Conservation (phyloP, 1,284 basidiomycete species). For the Rhodotorula sp. region DNA sequence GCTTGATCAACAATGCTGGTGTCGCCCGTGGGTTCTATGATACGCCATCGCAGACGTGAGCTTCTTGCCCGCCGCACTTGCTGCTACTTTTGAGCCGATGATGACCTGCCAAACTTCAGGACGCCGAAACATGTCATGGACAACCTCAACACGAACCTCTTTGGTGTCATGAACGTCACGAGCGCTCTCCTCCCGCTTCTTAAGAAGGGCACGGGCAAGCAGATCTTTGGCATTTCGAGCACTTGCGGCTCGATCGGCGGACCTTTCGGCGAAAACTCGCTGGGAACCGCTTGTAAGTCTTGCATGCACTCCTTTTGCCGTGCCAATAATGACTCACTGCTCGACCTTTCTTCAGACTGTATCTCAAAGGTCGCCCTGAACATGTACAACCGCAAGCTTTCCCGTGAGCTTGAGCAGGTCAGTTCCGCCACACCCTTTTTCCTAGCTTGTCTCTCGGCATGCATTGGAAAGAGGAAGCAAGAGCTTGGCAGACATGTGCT, state of each 20-base stretch:
- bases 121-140: neutral
- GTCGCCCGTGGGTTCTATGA: neutral
- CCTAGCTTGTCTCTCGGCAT: too few relatives aligned
- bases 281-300: neutral
- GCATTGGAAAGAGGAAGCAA: too few relatives aligned
- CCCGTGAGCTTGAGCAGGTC: neutral
- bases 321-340: too few relatives aligned
- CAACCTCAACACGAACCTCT: slow-evolving; percentile 11
- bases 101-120: neutral
- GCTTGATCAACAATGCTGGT: slow-evolving; percentile 15
- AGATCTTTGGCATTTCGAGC: neutral
- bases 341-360: neutral
- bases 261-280: neutral
- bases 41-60: neutral
- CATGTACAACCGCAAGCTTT: slow-evolving; percentile 1
- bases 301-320: neutral
- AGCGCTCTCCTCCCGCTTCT: slow-evolving; percentile 13
- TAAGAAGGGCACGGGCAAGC: neutral
- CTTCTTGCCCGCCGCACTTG: neutral
- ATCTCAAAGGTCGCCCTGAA: neutral
- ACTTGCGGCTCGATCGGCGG: neutral
- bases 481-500: too few relatives aligned
- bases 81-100: neutral
- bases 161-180: slow-evolving; percentile 9
- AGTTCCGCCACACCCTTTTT: neutral